Evolutionary conservation across 139 green algal genomes (phyloP), one percentile per base, ranked within the genome.

Genomic region (Picochlorum sp.): DNA sequence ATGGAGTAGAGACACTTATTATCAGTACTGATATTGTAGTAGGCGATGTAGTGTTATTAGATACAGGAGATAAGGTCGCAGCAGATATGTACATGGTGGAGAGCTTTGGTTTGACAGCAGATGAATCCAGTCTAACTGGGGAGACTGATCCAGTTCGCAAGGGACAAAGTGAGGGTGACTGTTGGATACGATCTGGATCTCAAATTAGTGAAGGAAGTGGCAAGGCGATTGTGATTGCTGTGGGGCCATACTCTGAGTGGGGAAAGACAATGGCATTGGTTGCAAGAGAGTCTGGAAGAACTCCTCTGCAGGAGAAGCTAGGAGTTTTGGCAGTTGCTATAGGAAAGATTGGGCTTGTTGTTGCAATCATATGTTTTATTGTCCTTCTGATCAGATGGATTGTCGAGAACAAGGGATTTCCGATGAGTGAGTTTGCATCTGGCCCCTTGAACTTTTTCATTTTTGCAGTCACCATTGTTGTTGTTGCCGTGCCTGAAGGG

Each of bases 71-170:
- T 82, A 93, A 92, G 73, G 72, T 87, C 15, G 49, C 72, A 14
- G 79, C 75, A 2, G 87, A 95, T 52, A 81, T 78, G n/a, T 66
- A 66, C 60, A 41, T 41, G n/a, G 15, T 66, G 15, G 75, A 90
- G 24, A 69, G 58, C 20, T 78, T 92, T 54, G 72, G 73, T 20
- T 72, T 98, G 45, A 66, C 90, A 11, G 54, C 95, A 13, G 91
- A 98, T 56, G 91, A 98, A 74, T 87, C 92, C 0, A 89, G 78
- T 13, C 77, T 98, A 7, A 98, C 93, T 8, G 93, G 92, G 8
- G 92, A 98, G 75, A 86, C 75, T 11, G 88, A 98, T 49, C 88
- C 88, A 21, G 83, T 95, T 62, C 85, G 89, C 34, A 96, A 97
- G 72, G 52, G 68, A 13, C 61, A 70, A 13, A 38, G 50, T 4